Conservation (phyloP, 768 basidiomycete genomes). For the Nidularia sp. region DNA sequence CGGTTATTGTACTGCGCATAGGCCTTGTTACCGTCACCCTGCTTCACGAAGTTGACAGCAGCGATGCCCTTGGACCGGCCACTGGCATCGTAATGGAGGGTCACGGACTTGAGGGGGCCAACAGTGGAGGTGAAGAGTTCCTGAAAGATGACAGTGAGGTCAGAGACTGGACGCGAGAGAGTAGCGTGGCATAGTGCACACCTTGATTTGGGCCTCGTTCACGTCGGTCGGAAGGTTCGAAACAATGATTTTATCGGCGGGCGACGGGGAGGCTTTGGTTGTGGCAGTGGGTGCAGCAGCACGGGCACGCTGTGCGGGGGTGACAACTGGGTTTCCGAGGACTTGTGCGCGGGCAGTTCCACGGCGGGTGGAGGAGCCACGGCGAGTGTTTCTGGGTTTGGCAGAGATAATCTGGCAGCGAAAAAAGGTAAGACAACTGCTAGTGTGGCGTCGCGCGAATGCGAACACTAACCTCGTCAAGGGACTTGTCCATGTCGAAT, state of each 20-base stretch:
- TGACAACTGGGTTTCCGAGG: constrained; percentile 48
- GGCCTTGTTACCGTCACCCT: constrained; percentile 89
- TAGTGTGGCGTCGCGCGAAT: constrained; percentile 15
- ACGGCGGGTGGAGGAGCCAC: constrained; percentile 34
- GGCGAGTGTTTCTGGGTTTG: constrained; percentile 50
- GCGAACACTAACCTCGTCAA: constrained; percentile 63
- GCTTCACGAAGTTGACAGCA: constrained; percentile 77
- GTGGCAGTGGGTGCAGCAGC: constrained; percentile 40
- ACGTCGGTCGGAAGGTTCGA: constrained; percentile 92
- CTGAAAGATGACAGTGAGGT: constrained; percentile 33
- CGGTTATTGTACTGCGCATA: constrained; percentile 95
- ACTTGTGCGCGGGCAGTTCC: constrained; percentile 51
- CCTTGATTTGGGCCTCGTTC: constrained; percentile 91
- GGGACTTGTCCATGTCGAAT: constrained; percentile 71
- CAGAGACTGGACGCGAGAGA: background rate
- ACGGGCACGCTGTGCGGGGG: constrained; percentile 51
- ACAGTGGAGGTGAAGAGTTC: constrained; percentile 91
- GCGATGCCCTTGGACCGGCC: constrained; percentile 93
- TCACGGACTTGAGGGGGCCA: constrained; percentile 80
- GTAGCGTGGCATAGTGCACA: constrained; percentile 28
- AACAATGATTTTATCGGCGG: constrained; percentile 88
- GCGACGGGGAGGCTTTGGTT: constrained; percentile 34
- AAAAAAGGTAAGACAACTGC: constrained; percentile 13
- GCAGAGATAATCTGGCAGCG: constrained; percentile 59
- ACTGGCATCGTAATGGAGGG: constrained; percentile 76